Percentiles rank a stretch among this genome's conserved stretches.
Evolutionary conservation across 495 filamentous ascomycete genomes (phyloP).

Genomic region (Lasiosphaeria ovina): DNA sequence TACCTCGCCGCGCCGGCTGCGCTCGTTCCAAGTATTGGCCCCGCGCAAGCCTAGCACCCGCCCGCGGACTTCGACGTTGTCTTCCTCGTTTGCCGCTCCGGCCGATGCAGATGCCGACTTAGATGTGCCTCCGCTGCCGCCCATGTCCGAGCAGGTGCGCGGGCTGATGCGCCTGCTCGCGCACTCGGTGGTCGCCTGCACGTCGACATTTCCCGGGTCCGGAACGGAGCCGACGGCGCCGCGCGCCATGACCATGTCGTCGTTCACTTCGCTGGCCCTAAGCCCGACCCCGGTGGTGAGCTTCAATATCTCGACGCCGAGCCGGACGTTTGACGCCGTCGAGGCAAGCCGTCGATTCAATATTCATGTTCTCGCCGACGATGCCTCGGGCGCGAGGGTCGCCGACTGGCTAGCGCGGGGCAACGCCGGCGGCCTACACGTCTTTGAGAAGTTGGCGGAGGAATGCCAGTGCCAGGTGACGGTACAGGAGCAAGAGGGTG

Average conservation of each 20-base stretch:
- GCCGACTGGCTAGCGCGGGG: constrained; percentile 45
- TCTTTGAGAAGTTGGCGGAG: constrained; percentile 30
- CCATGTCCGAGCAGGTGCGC: constrained; percentile 48
- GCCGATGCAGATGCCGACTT: no score
- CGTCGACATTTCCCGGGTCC: constrained; percentile 35
- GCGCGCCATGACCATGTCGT: constrained; percentile 76
- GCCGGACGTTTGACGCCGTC: constrained; percentile 67
- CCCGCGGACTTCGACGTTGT: not conserved
- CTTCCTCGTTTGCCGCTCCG: constrained; percentile 4
- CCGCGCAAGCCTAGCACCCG: not conserved
- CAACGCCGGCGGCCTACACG: constrained; percentile 25
- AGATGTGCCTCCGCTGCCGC: constrained; percentile 7
- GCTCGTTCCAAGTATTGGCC: not conserved
- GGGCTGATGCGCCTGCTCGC: constrained; percentile 67
- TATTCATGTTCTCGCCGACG: constrained; percentile 47
- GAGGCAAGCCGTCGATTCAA: constrained; percentile 40
- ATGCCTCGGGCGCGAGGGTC: constrained; percentile 39
- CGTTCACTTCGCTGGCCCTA: constrained; percentile 74
- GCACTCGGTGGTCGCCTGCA: constrained; percentile 74
- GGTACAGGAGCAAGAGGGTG: not conserved
- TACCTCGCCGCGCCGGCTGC: not conserved
- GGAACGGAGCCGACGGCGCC: constrained; percentile 25
- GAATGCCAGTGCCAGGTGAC: constrained; percentile 24
- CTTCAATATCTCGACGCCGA: constrained; percentile 76
- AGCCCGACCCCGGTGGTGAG: constrained; percentile 64